These are phyloP conservation scores for Gonium pectorale DNA, from an alignment of 139 green algal genomes.

Conservation along the genomic window DNA sequence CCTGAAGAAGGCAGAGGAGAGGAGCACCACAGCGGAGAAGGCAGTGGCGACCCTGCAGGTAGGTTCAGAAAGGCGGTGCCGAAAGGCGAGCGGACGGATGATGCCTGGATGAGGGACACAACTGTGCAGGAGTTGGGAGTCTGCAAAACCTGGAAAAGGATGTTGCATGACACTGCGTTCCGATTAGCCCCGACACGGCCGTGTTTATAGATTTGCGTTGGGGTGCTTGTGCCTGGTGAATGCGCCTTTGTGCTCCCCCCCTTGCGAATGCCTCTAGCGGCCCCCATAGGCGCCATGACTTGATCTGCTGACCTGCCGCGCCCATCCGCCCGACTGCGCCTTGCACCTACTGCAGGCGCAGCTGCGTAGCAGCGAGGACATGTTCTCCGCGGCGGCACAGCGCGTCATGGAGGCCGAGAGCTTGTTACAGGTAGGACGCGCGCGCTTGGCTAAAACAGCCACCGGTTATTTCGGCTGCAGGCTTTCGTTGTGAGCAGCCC, in stretches of 20 bases:
- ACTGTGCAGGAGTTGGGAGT: background rate
- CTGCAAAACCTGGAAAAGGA: background rate
- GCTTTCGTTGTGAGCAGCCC: too few relatives aligned
- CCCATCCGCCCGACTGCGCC: background rate
- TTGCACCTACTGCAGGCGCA: background rate
- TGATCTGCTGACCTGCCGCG: background rate
- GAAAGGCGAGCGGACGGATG: background rate
- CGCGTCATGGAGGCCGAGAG: conserved; percentile 33
- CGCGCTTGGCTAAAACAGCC: too few relatives aligned
- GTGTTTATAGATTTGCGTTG: background rate
- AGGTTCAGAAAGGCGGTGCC: background rate
- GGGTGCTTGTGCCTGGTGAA: background rate
- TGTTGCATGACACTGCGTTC: background rate
- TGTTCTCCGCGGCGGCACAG: conserved; percentile 13
- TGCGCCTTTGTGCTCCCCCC: background rate
- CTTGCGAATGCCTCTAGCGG: background rate
- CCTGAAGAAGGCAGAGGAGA: conserved; percentile 1
- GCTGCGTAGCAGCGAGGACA: conserved; percentile 4
- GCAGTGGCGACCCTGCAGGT: conserved; percentile 18
- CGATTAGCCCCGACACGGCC: background rate
- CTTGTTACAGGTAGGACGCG: conserved; percentile 25
- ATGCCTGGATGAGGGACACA: background rate
- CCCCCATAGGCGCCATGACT: background rate
- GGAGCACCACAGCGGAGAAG: conserved; percentile 1
- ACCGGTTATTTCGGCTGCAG: too few relatives aligned